A percentile compares a stretch with the other conserved stretches of the same genome.
phyloP scores from a whole-genome alignment of 2,329 filamentous ascomycete species.

The Alternaria sp. region DNA sequence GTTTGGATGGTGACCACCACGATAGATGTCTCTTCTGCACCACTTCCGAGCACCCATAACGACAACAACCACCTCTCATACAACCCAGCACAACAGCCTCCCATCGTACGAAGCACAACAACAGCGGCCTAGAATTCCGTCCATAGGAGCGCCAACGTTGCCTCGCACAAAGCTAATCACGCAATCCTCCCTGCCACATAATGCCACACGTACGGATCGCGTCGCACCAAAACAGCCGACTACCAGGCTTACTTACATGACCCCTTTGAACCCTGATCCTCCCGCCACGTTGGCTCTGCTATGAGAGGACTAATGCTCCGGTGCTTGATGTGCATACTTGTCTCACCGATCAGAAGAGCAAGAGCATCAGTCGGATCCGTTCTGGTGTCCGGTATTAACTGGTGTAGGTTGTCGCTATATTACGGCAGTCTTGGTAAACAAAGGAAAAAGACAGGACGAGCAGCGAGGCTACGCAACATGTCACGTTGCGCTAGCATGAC shows the following conservation, averaged over 20 bases:
- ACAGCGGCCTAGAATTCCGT: background rate
- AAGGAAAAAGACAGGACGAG: constrained; percentile 1
- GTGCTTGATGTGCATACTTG: constrained; percentile 15
- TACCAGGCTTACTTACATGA: constrained; percentile 10
- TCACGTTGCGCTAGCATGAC: constrained; percentile 36
- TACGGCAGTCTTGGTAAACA: constrained; percentile 26
- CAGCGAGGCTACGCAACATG: constrained; percentile 5
- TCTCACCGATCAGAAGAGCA: constrained; percentile 23
- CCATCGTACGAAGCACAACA: constrained; percentile 8
- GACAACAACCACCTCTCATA: constrained; percentile 4
- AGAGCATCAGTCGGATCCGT: background rate
- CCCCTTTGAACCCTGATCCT: constrained; percentile 23
- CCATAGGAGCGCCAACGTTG: background rate
- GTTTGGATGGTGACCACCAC: background rate
- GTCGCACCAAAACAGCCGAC: constrained; percentile 11
- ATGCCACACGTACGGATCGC: constrained; percentile 4
- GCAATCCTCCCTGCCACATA: constrained; percentile 11
- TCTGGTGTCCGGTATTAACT: background rate
- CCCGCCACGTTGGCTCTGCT: constrained; percentile 34
- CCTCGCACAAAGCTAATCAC: constrained; percentile 12
- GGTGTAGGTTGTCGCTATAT: constrained; percentile 21
- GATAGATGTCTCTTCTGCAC: constrained; percentile 5
- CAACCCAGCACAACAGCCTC: background rate
- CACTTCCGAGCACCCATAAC: constrained; percentile 6
- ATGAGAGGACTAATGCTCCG: constrained; percentile 24